Base-by-base conservation (phyloP, 2,329 filamentous ascomycete species). In the Podosphaera aphanis region DNA sequence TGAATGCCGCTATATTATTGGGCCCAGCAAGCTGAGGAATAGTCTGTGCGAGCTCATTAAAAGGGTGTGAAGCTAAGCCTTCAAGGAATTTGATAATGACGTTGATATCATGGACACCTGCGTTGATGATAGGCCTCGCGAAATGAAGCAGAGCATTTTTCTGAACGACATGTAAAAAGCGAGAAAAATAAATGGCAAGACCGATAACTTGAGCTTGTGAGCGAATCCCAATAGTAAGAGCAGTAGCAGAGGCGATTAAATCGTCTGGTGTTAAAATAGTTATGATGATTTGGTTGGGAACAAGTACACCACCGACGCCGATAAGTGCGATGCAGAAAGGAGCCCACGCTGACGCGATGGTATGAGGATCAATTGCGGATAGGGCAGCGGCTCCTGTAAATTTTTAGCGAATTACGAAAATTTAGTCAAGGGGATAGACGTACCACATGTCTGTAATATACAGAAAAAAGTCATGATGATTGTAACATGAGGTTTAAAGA, bases 211-310 rank as follows among this genome's bases (percentile, higher is more conserved):
- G 70, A 68, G 25, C 77, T 77, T 41, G 78, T 77, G 31, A 81
- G 67, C 78, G 74, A 51, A 82, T 72, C n/a, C 74, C 70, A 33
- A 82, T 68, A 0, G 77, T 80, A 19, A 83, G 63, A 5, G 78
- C 75, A 1, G 76, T 71, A 40, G 80, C 67, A 23, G 39, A 43
- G 19, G 74, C 77, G 50, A 83, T 81, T 5, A 81, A 65, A 46
- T 81, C 76, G 55, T 77, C 73, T 0, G 77, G 76, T 49, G 74
- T 79, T 51, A 80, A 74, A 52, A 81, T 79, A 8, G 74, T 76
- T 5, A 73, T 73, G 47, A 81, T 77, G 51, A 80, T 77, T 1
- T 72, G 74, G 1, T 73, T 31, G 78, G 77, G 77, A 4, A 82
- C 71, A 15, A 80, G 70, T 44, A 81, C 76, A 1, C 73, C 77